Conservation (phyloP, 2,329 filamentous ascomycete species). For the Neonectria punicea region DNA sequence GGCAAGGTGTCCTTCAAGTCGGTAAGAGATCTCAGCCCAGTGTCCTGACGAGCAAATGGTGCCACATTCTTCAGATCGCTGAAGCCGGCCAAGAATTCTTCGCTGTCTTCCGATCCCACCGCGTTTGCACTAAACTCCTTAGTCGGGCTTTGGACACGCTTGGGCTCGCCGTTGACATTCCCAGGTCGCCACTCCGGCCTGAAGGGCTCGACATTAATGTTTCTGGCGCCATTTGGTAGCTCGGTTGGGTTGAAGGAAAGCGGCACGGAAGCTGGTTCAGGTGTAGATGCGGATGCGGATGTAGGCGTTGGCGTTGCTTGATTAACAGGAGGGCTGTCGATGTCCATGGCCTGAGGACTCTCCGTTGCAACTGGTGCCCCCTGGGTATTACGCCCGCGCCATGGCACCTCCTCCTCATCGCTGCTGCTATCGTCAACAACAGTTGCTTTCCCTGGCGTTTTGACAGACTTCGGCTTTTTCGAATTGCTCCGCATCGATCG, state of each 20-base stretch:
- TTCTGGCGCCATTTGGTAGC: slow-evolving; percentile 52
- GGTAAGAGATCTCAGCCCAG: slow-evolving; percentile 63
- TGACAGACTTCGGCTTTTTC: slow-evolving; percentile 70
- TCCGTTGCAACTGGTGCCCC: slow-evolving; percentile 45
- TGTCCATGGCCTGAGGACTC: slow-evolving; percentile 73
- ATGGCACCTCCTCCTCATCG: slow-evolving; percentile 52
- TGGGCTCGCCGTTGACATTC: slow-evolving; percentile 48
- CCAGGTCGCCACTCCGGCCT: slow-evolving; percentile 69
- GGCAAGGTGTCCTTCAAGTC: slow-evolving; percentile 68
- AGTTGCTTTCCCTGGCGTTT: slow-evolving; percentile 58
- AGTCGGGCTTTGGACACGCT: slow-evolving; percentile 32
- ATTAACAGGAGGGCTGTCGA: slow-evolving; percentile 62
- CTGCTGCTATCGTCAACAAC: slow-evolving; percentile 61
- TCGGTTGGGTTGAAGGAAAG: slow-evolving; percentile 29
- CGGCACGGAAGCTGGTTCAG: slow-evolving; percentile 30
- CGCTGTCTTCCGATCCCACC: slow-evolving; percentile 65
- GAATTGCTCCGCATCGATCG: slow-evolving; percentile 57
- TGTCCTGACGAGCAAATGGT: slow-evolving; percentile 59
- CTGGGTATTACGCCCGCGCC: slow-evolving; percentile 49
- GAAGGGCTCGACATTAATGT: slow-evolving; percentile 68
- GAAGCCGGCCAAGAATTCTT: slow-evolving; percentile 65
- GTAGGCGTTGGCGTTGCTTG: slow-evolving; percentile 29
- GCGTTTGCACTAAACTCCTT: slow-evolving; percentile 48
- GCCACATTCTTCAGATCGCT: slow-evolving; percentile 66
- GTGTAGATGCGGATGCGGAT: not conserved